Conservation (phyloP, 2,329 filamentous ascomycete species). For the Sphaerulina vaccinii region DNA sequence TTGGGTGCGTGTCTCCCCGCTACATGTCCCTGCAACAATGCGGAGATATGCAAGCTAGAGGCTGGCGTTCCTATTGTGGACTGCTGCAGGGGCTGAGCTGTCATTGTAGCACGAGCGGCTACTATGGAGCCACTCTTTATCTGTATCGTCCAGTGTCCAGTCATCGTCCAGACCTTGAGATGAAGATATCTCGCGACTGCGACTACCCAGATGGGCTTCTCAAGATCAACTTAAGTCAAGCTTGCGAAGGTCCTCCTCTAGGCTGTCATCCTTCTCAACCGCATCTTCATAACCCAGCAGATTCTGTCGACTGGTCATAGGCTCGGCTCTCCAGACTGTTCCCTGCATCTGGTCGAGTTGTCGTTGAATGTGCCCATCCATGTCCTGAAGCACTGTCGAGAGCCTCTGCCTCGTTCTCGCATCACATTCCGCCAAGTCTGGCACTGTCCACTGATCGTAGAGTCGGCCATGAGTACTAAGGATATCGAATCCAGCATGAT, state of each 20-base stretch:
- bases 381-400: not conserved
- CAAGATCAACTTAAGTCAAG: not conserved
- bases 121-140: no score
- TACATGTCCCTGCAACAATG: no score
- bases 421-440: slow-evolving; percentile 13
- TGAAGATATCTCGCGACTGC: no score
- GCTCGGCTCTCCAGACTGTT: slow-evolving; percentile 16
- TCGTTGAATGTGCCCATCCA: slow-evolving; percentile 5
- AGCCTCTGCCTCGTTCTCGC: slow-evolving; percentile 1
- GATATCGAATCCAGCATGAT: slow-evolving; percentile 8
- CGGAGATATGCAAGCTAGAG: no score
- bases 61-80: no score
- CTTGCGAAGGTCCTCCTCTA: not conserved
- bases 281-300: slow-evolving; percentile 3
- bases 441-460: slow-evolving; percentile 21
- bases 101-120: no score
- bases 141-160: no score
- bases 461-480: slow-evolving; percentile 16
- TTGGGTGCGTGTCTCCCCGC: no score
- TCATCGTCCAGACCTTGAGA: no score
- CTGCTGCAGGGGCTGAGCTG: no score
- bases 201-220: no score
- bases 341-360: not conserved
- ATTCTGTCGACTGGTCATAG: slow-evolving; percentile 22
- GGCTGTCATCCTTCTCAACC: not conserved